Evolutionary conservation across 768 basidiomycete species (phyloP).

Genomic region (Boletus eberwhitei): DNA sequence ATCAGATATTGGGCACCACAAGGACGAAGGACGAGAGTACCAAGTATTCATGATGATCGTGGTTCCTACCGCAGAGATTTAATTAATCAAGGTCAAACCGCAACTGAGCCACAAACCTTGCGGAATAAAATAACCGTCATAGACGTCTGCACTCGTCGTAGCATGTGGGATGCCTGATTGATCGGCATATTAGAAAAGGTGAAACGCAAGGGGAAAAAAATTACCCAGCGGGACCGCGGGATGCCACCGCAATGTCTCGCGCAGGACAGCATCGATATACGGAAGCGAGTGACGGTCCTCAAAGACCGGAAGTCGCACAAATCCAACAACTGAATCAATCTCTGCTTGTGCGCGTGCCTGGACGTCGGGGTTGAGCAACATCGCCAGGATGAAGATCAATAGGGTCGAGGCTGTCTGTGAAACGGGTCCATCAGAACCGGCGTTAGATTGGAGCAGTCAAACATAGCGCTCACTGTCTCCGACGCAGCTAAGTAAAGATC

Average conservation of each 20-base stretch:
- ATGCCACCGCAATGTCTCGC: slow-evolving; percentile 36
- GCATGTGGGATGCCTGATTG: slow-evolving; percentile 32
- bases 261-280: slow-evolving; percentile 28
- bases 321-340: slow-evolving; percentile 32
- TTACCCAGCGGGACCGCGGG: slow-evolving; percentile 34
- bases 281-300: slow-evolving; percentile 27
- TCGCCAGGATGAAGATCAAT: slow-evolving; percentile 32
- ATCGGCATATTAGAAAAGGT: neutral
- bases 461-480: slow-evolving; percentile 23
- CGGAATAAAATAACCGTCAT: slow-evolving; percentile 53
- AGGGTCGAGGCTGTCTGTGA: slow-evolving; percentile 33
- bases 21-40: neutral
- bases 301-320: slow-evolving; percentile 30
- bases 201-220: neutral
- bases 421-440: neutral
- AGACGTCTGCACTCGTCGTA: slow-evolving; percentile 39
- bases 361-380: slow-evolving; percentile 36
- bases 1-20: neutral
- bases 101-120: slow-evolving; percentile 35
- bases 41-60: slow-evolving; percentile 31
- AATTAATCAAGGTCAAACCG: neutral
- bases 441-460: neutral
- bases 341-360: slow-evolving; percentile 39
- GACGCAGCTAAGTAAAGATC: slow-evolving; percentile 20
- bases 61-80: slow-evolving; percentile 14